phyloP scores from a whole-genome alignment of 75 land plant genomes.

The Selaginella moellendorffii region DNA sequence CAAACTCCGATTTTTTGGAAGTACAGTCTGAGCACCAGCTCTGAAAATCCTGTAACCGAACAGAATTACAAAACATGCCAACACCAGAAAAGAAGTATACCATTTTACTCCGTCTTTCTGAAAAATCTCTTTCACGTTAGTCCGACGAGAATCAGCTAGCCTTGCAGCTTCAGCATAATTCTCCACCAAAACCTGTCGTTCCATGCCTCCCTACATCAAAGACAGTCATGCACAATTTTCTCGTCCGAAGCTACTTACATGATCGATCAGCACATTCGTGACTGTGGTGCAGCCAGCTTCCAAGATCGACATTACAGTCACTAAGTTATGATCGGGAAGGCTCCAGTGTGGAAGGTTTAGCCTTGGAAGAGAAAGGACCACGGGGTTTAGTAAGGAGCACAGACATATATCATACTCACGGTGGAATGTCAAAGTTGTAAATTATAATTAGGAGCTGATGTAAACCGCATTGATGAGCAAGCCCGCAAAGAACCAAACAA shows the following conservation, averaged over 20 bases:
- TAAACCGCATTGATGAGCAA: slow-evolving; percentile 49
- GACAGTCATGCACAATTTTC: too few relatives aligned
- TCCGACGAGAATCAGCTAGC: slow-evolving; percentile 54
- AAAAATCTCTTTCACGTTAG: slow-evolving; percentile 75
- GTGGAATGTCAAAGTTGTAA: slow-evolving; percentile 63
- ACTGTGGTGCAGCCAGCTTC: slow-evolving; percentile 52
- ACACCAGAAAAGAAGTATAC: too few relatives aligned
- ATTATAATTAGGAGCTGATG: slow-evolving; percentile 50
- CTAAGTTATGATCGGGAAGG: slow-evolving; percentile 63
- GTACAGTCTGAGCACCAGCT: slow-evolving; percentile 68
- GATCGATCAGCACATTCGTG: slow-evolving; percentile 70
- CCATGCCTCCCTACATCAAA: slow-evolving; percentile 44
- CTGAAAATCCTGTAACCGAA: slow-evolving; percentile 48
- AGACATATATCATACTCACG: slow-evolving; percentile 29
- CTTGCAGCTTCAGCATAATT: slow-evolving; percentile 56
- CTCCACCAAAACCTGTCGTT: slow-evolving; percentile 80
- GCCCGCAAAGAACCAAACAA: slow-evolving; percentile 41
- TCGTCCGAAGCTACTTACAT: too few relatives aligned
- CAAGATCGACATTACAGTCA: slow-evolving; percentile 48
- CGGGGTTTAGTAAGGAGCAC: too few relatives aligned
- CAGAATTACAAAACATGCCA: too few relatives aligned
- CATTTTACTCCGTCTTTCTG: slow-evolving; percentile 62
- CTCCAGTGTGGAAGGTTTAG: slow-evolving; percentile 45
- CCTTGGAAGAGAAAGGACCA: too few relatives aligned
- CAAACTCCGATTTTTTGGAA: slow-evolving; percentile 47